A percentile compares a stretch with the other conserved stretches of the same genome.
phyloP scores from a whole-genome alignment of 257 asterid genomes.

The Nemophila menziesii region DNA sequence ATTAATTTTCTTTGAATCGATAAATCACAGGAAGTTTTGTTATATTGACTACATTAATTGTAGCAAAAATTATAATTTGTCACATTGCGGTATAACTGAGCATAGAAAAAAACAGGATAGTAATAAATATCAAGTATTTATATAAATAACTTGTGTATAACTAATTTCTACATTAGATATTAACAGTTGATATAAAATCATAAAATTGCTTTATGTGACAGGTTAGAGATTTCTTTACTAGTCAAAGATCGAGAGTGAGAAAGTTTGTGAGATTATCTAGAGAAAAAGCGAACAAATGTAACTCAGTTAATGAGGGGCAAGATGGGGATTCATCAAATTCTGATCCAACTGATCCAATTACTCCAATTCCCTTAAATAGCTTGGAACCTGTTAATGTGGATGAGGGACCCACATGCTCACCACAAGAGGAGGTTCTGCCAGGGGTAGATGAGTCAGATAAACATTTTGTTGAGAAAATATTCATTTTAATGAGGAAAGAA shows the following conservation, averaged over 20 bases:
- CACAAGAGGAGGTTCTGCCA: slow-evolving; percentile 35
- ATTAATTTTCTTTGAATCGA: too few relatives aligned
- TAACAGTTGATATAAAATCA: too few relatives aligned
- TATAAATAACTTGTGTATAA: too few relatives aligned
- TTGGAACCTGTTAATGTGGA: slow-evolving; percentile 38
- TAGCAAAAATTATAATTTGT: too few relatives aligned
- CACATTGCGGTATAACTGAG: too few relatives aligned
- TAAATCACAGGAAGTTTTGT: neutral
- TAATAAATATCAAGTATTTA: too few relatives aligned
- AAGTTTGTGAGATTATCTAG: slow-evolving; percentile 53
- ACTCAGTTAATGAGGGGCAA: slow-evolving; percentile 25
- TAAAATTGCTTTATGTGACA: slow-evolving; percentile 16
- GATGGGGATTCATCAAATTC: slow-evolving; percentile 30
- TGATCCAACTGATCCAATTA: slow-evolving; percentile 30
- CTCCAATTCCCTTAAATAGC: slow-evolving; percentile 53
- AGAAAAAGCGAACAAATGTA: slow-evolving; percentile 43
- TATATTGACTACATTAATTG: neutral
- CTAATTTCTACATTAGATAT: too few relatives aligned
- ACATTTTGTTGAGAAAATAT: slow-evolving; percentile 52
- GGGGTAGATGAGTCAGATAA: slow-evolving; percentile 51
- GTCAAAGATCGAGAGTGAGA: slow-evolving; percentile 79
- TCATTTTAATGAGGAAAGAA: slow-evolving; percentile 73
- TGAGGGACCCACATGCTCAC: slow-evolving; percentile 52
- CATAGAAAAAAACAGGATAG: too few relatives aligned
- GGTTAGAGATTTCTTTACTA: slow-evolving; percentile 79